Evolutionary conservation across 345 rosid species (phyloP), one percentile per base, ranked within the genome.

Genomic region (Citrus mangshanensis): DNA sequence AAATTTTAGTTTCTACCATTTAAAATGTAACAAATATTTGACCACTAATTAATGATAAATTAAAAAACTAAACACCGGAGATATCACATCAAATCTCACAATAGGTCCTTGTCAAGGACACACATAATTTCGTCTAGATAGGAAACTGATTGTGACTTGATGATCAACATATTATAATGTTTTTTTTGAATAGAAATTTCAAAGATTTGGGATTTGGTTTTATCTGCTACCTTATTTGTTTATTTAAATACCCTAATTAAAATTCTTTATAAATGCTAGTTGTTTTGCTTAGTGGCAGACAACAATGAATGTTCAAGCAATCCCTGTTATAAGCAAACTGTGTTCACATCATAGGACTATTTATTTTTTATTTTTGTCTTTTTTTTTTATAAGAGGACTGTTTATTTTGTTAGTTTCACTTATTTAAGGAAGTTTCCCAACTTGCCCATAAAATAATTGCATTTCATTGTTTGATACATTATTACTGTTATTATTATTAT

Each of bases 241-340:
- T 51, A 51, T 51, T 18, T 51, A 54, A 14, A 18, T 54, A 5
- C 22, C 21, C 7, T 18, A 54, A 18, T 54, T 18, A 28, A 22
- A 62, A 1, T 40, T 40, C 24, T 62, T 64, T 35, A 5, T 18
- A 30, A 64, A 49, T 7, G 28, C 28, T 64, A 64, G 30, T 19
- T 49, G 46, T 40, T 46, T 4, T 30, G 12, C 9, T 75, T 64
- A 64, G 62, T 75, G 71, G 78, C 49, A 49, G 71, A 75, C 78
- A 75, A 49, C 71, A 14, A 75, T 64, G 32, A 75, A 51, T 49
- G 49, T 65, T 51, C 13, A 46, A 46, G 32, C 22, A 75, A 75
- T 46, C 70, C 70, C 55, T 27, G 61, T 63, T 46, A 46, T 63
- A 25, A 10, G 42, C 78, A 75, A 42, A 28, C 61, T 22, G 34